Evolutionary conservation across 2,329 filamentous ascomycete species (phyloP).

Genomic region (Mycogone perniciosa): DNA sequence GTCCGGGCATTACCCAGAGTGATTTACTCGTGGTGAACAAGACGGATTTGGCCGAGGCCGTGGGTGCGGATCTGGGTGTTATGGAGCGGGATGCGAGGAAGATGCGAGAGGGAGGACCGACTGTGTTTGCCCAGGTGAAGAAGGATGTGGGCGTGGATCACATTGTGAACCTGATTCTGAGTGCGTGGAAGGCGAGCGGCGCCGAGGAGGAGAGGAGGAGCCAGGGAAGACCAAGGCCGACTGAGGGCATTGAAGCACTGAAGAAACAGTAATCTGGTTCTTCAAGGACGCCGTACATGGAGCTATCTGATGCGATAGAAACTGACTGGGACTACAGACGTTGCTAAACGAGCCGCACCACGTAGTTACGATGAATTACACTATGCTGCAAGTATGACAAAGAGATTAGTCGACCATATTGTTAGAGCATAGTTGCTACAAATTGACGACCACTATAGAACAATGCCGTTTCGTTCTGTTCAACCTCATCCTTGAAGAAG

Average conservation of each 20-base stretch:
- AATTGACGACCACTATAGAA: too few species aligned
- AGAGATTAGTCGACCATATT: too few species aligned
- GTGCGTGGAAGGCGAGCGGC: conserved; percentile 87
- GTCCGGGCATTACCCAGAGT: conserved; percentile 93
- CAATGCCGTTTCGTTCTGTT: too few species aligned
- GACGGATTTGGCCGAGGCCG: conserved; percentile 83
- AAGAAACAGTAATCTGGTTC: conserved; percentile 12
- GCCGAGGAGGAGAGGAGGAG: conserved; percentile 56
- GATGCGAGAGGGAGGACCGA: conserved; percentile 93
- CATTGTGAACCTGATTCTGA: conserved; percentile 81
- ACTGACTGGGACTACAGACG: too few species aligned
- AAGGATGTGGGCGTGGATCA: conserved; percentile 76
- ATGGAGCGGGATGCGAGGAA: conserved; percentile 94
- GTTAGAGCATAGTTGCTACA: too few species aligned
- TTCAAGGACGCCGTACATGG: too few species aligned
- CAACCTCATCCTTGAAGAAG: too few species aligned
- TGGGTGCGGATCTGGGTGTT: conserved; percentile 83
- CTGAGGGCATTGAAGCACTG: conserved; percentile 47
- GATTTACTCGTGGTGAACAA: conserved; percentile 95
- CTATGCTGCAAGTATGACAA: too few species aligned
- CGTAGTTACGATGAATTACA: too few species aligned
- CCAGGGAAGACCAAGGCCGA: conserved; percentile 52
- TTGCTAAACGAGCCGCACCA: too few species aligned
- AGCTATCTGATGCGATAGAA: too few species aligned
- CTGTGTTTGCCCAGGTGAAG: conserved; percentile 97